These are phyloP conservation scores for Saccharomyces kudriavzevii DNA, from an alignment of 805 yeast genomes.

Conservation along the genomic window DNA sequence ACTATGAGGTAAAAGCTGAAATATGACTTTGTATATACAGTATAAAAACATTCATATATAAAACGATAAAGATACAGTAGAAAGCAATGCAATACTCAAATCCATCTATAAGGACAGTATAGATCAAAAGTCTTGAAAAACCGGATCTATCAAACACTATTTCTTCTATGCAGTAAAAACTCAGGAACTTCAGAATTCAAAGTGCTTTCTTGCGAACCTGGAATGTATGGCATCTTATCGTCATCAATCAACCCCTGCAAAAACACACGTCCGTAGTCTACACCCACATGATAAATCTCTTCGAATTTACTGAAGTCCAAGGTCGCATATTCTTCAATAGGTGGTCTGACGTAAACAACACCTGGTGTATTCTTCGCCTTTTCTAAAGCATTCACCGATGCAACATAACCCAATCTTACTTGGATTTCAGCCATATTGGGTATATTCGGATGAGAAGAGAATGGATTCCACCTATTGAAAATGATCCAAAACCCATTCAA, in stretches of 20 bases:
- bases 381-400: constrained; percentile 89
- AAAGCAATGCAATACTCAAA: background rate
- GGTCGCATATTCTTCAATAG: constrained; percentile 86
- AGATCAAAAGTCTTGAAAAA: constrained; percentile 1
- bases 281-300: constrained; percentile 78
- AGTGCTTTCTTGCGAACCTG: constrained; percentile 37
- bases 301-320: constrained; percentile 87
- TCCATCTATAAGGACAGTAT: background rate
- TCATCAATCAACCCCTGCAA: constrained; percentile 45
- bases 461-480: constrained; percentile 81
- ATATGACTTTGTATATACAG: constrained; percentile 2
- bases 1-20: background rate
- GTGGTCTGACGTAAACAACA: constrained; percentile 83
- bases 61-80: constrained; percentile 1
- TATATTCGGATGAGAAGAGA: constrained; percentile 75
- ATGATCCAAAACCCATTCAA: constrained; percentile 89
- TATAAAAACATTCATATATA: background rate
- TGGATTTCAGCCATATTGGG: constrained; percentile 96
- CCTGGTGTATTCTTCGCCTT: constrained; percentile 79
- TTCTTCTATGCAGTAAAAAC: constrained; percentile 44
- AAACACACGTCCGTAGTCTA: constrained; percentile 56
- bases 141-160: constrained; percentile 42
- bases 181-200: constrained; percentile 26
- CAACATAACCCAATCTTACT: constrained; percentile 84
- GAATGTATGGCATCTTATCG: constrained; percentile 53